These are phyloP conservation scores for Immersiporthe knoxdaviesiana DNA, from an alignment of 2,329 filamentous ascomycete species.

Conservation along the genomic window DNA sequence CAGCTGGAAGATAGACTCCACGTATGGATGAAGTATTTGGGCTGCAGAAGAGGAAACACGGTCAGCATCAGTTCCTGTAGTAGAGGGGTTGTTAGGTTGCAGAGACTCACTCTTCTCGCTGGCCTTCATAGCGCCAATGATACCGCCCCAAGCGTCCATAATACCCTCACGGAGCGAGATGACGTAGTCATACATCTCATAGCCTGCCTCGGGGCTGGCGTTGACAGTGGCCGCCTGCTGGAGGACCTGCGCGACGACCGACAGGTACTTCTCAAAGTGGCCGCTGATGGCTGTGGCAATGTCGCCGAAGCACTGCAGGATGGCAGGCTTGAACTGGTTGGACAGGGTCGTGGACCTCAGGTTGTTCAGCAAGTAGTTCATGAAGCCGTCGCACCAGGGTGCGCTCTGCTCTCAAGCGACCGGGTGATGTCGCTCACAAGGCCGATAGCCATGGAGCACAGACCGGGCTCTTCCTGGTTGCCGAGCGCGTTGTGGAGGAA, in stretches of 20 bases:
- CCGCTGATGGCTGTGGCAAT: constrained; percentile 93
- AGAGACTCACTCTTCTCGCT: constrained; percentile 71
- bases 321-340: constrained; percentile 97
- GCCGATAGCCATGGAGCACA: constrained; percentile 97
- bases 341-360: constrained; percentile 81
- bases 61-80: constrained; percentile 34
- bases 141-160: constrained; percentile 98
- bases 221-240: constrained; percentile 89
- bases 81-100: background rate
- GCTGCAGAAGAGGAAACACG: constrained; percentile 56
- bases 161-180: constrained; percentile 94
- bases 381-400: constrained; percentile 95
- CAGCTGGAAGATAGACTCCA: constrained; percentile 85
- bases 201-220: constrained; percentile 76
- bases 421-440: constrained; percentile 95
- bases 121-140: constrained; percentile 90
- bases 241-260: constrained; percentile 89
- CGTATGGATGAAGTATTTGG: constrained; percentile 72
- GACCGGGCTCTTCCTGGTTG: constrained; percentile 91
- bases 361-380: constrained; percentile 96
- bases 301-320: constrained; percentile 96
- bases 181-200: constrained; percentile 97
- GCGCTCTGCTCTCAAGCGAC: constrained; percentile 85
- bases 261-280: constrained; percentile 89
- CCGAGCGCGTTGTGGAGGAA: constrained; percentile 92